Conservation (phyloP, 2,329 filamentous ascomycete species). For the Drechmeria coniospora region DNA sequence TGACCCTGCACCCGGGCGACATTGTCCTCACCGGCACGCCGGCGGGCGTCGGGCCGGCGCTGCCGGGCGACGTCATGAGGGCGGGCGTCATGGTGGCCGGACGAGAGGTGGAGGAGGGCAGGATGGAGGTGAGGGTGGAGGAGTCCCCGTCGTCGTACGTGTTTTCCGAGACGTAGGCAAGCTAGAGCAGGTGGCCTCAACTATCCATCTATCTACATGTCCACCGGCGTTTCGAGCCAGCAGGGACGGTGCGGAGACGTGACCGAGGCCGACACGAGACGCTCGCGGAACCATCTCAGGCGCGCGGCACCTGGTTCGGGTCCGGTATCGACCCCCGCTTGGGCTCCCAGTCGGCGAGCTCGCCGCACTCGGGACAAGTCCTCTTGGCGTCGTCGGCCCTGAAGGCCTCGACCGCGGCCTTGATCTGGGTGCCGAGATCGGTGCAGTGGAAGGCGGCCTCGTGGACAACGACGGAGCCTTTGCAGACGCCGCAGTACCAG, state of each 20-base stretch:
- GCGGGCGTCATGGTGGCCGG: conserved; percentile 69
- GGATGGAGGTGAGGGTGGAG: conserved; percentile 68
- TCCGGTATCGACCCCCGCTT: conserved; percentile 41
- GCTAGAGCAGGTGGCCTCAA: too few species aligned
- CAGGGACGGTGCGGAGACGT: too few species aligned
- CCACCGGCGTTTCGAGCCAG: too few species aligned
- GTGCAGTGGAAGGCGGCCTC: conserved; percentile 80
- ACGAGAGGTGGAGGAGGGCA: conserved; percentile 70
- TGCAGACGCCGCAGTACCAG: conserved; percentile 74
- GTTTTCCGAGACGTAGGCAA: conserved; percentile 60
- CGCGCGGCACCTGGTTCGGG: conserved; percentile 30
- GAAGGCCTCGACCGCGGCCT: conserved; percentile 75
- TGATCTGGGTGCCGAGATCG: conserved; percentile 87
- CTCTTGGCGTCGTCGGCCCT: conserved; percentile 50
- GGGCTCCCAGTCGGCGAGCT: conserved; percentile 57
- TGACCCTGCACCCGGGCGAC: conserved; percentile 85
- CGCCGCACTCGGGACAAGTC: conserved; percentile 63
- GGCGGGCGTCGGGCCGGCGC: conserved; percentile 81
- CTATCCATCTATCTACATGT: too few species aligned
- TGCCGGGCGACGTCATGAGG: conserved; percentile 73
- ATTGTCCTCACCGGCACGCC: conserved; percentile 94
- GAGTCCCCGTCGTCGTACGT: conserved; percentile 65
- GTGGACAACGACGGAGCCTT: conserved; percentile 48
- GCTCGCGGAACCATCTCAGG: too few species aligned
- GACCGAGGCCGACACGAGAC: too few species aligned